A percentile compares a stretch with the other conserved stretches of the same genome.
phyloP scores from a whole-genome alignment of 2,329 filamentous ascomycete species.

The Curvularia hawaiiensis region DNA sequence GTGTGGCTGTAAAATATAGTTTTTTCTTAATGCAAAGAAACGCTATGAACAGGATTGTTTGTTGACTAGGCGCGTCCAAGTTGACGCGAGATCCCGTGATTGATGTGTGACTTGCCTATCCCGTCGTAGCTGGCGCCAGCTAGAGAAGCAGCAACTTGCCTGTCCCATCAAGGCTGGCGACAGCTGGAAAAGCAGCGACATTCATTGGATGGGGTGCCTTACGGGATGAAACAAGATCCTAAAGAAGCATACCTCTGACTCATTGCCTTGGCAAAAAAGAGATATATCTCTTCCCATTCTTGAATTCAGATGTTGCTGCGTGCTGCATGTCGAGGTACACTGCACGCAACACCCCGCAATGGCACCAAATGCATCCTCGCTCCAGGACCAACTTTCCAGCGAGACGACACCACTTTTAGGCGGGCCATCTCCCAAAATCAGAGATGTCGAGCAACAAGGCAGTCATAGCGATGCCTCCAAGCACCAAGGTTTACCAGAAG shows the following conservation, averaged over 20 bases:
- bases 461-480: slow-evolving; percentile 42
- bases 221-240: background rate
- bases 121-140: too few relatives aligned
- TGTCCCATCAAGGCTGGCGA: too few relatives aligned
- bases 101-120: background rate
- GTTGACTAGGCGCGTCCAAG: background rate
- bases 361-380: slow-evolving; percentile 3
- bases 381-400: background rate
- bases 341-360: slow-evolving; percentile 6
- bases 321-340: background rate
- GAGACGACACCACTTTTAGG: slow-evolving; percentile 56
- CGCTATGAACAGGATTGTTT: background rate
- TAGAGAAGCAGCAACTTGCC: too few relatives aligned
- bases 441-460: slow-evolving; percentile 44
- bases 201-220: background rate
- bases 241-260: background rate
- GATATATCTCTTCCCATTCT: background rate
- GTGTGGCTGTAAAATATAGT: background rate
- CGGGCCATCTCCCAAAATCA: slow-evolving; percentile 27
- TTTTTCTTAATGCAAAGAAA: background rate
- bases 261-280: background rate
- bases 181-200: background rate
- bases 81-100: slow-evolving; percentile 2
- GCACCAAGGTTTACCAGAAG: slow-evolving; percentile 55
- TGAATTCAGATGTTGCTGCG: background rate